phyloP scores from a whole-genome alignment of 1,139 yeast genomes.

The Hansenula anomala region DNA sequence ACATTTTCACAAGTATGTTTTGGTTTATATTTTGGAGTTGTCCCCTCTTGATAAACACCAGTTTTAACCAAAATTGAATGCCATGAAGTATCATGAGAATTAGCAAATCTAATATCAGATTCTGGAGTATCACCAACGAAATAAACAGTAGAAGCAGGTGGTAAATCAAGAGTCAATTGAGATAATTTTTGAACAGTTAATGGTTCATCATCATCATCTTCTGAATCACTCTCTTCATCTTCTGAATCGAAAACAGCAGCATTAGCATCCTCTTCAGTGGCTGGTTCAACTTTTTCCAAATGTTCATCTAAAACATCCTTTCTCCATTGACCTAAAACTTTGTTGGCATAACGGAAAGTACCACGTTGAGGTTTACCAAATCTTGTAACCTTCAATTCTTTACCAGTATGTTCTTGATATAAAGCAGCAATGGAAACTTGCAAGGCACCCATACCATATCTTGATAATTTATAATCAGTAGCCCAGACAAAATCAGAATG shows the following conservation, averaged over 20 bases:
- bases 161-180: conserved; percentile 46
- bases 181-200: conserved; percentile 34
- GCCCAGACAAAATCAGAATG: conserved; percentile 91
- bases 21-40: conserved; percentile 73
- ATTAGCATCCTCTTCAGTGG: background rate
- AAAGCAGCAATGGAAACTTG: conserved; percentile 82
- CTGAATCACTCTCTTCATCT: conserved; percentile 18
- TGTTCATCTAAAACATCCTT: conserved; percentile 72
- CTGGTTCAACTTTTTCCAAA: conserved; percentile 41
- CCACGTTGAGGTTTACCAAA: conserved; percentile 87
- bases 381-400: conserved; percentile 67
- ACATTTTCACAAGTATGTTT: conserved; percentile 70
- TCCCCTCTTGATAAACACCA: conserved; percentile 80
- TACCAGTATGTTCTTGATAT: conserved; percentile 76
- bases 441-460: conserved; percentile 89
- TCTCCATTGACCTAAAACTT: conserved; percentile 72
- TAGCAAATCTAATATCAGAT: conserved; percentile 82
- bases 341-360: conserved; percentile 74
- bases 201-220: conserved; percentile 31
- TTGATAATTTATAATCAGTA: conserved; percentile 69
- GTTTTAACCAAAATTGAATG: conserved; percentile 79
- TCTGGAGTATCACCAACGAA: conserved; percentile 94
- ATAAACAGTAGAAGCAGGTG: conserved; percentile 81
- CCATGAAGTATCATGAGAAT: conserved; percentile 82
- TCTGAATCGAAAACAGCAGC: conserved; percentile 12